Evolutionary conservation across 176 grass and related monocot genomes (phyloP), one percentile per base, ranked within the genome.

Genomic region (Oryza meridionalis): DNA sequence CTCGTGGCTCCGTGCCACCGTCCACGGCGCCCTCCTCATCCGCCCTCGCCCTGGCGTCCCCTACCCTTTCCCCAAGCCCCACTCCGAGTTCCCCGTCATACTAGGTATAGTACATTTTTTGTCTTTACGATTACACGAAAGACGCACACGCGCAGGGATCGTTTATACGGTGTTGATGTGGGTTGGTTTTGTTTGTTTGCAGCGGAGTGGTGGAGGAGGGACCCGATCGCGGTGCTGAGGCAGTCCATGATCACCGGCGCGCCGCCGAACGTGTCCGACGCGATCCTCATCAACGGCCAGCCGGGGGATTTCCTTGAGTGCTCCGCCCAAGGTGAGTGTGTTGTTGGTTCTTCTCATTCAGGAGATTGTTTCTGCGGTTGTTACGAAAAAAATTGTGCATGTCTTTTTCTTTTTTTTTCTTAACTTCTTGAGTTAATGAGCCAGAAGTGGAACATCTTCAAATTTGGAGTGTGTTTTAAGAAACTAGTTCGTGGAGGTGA

Each of bases 11-110:
- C 89, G 96, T 66, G 91, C 91, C 72, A 98, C 93, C 69, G 91
- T 98, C 22, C 85, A 95, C 58, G 96, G 96, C 31, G 91, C 96
- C 44, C 85, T 98, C 79, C 66, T 98, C 87, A 90, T 98, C 86
- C 83, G 88, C 73, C 96, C 96, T 3, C 92, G 37, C 74, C 40
- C 58, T 4, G 92, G 91, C 35, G 9, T 82, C 16, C 59, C 89
- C 1, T 95, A 95, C 81, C 92, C 96, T 0, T 98, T 92, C 73
- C 85, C 87, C 35, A 90, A 88, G 74, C 93, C 93, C 6, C 24
- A 90, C 3, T 78, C 4, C 43, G 93, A 93, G 84, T 85, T 88
- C 84, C 93, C 92, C 22, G 58, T 93, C 78, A 65, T 97, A 51
- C 92, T 93, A 4, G 95, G 88, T 92, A 38, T 5, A 88, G 13